Evolutionary conservation across 306 rosid species (phyloP), one percentile per base, ranked within the genome.

Genomic region (Medicago arabica): DNA sequence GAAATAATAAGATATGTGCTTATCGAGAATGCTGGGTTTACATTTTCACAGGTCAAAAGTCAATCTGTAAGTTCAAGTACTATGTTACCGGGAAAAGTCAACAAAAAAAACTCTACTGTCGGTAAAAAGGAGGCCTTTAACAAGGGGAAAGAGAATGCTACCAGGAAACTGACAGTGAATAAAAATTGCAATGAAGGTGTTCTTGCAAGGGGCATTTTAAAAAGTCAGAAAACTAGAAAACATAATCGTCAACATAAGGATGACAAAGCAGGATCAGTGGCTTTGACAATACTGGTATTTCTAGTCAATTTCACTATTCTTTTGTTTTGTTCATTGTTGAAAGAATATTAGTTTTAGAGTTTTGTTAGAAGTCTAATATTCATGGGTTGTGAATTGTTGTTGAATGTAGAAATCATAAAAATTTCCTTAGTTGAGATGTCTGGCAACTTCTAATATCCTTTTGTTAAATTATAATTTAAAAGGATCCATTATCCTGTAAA

Each of bases 91-190:
- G 46, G 31, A 66, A 47, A 71, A 83, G 86, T 78, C 62, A 81
- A 78, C 63, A 85, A 77, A 55, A 71, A 41, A 23, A 62, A 71
- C 67, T 36, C 65, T 15, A 16, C 21, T 41, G 51, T 54, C 18
- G 78, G 65, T 75, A 79, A 78, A 16, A 89, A 85, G 84, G 80
- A 81, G 81, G 83, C 81, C 75, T 55, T 54, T 43, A 80, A 75
- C 69, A 71, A 75, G 47, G 88, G 87, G 58, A 84, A 80, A 79
- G 91, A 90, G 86, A 89, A 87, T 80, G 71, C 65, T 71, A 75
- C 68, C 18, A 81, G 61, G 63, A 84, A 55, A 65, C 55, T 50
- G 38, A 8, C 82, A 41, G 54, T 8, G 17, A 80, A 74, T 75
- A 75, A 78, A 65, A 87, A 93, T 65, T 65, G 84, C 85, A 71